Conservation (phyloP, 176 grass and related monocot species). For the Urochloa ruziziensis region DNA sequence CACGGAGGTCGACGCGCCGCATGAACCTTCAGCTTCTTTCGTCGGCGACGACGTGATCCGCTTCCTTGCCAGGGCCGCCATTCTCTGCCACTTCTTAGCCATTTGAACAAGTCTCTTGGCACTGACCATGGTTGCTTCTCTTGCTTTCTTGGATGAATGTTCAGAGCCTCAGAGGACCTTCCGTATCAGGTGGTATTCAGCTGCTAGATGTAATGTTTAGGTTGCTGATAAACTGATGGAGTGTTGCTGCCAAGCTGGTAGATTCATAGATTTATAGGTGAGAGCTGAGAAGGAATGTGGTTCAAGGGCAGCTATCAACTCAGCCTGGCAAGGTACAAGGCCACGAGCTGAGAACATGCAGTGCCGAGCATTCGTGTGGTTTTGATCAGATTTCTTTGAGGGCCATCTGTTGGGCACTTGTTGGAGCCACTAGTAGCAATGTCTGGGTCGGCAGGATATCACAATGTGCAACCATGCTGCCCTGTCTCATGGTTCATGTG, state of each 20-base stretch:
- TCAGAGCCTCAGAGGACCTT: not conserved
- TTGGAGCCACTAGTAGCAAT: not conserved
- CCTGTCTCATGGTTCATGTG: not conserved
- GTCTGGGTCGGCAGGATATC: not conserved
- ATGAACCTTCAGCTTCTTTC: not conserved
- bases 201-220: not conserved
- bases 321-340: constrained; percentile 29
- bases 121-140: constrained; percentile 7
- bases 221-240: not conserved
- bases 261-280: constrained; percentile 28
- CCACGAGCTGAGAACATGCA: constrained; percentile 35
- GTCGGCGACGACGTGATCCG: not conserved
- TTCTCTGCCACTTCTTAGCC: constrained; percentile 31
- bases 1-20: not conserved
- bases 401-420: constrained; percentile 16
- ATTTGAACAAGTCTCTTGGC: constrained; percentile 19
- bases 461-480: constrained; percentile 11
- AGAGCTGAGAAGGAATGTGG: not conserved
- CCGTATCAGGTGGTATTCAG: not conserved
- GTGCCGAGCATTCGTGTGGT: not conserved
- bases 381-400: not conserved
- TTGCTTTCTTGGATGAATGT: not conserved
- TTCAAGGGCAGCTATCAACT: not conserved
- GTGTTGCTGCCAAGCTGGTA: not conserved
- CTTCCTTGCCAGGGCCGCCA: constrained; percentile 26